Evolutionary conservation across 345 rosid genomes (phyloP).

Genomic region (Durio zibethinus): DNA sequence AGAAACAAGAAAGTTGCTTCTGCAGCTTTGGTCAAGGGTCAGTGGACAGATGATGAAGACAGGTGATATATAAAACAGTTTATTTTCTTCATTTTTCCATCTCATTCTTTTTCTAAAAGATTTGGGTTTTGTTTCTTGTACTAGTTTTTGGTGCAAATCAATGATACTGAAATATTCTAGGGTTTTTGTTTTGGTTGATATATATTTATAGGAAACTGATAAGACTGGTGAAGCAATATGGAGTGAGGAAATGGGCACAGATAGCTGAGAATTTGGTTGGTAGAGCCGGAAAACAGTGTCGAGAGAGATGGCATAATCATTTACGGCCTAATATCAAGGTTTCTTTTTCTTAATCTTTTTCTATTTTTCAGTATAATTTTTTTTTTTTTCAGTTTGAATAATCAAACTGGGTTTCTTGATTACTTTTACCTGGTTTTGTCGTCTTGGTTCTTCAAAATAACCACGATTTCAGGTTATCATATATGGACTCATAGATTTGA

Average conservation of each 20-base stretch:
- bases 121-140: background rate
- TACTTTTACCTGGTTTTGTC: background rate
- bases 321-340: constrained; percentile 93
- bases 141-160: background rate
- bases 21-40: constrained; percentile 78
- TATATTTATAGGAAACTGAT: constrained; percentile 52
- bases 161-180: background rate
- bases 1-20: constrained; percentile 45
- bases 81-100: background rate
- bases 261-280: constrained; percentile 73
- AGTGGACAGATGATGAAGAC: constrained; percentile 93
- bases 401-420: background rate
- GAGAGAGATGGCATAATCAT: constrained; percentile 99
- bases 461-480: background rate
- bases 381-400: too few relatives aligned
- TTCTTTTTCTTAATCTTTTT: background rate
- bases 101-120: background rate
- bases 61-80: constrained; percentile 37
- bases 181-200: constrained; percentile 13
- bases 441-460: background rate
- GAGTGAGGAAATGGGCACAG: constrained; percentile 85
- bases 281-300: constrained; percentile 95
- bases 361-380: too few relatives aligned
- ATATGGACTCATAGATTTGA: background rate
- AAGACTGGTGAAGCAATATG: constrained; percentile 77